A percentile compares a stretch with the other conserved stretches of the same genome.
Evolutionary conservation across 257 asterid species (phyloP).

Genomic region (Forsythia viridissima): DNA sequence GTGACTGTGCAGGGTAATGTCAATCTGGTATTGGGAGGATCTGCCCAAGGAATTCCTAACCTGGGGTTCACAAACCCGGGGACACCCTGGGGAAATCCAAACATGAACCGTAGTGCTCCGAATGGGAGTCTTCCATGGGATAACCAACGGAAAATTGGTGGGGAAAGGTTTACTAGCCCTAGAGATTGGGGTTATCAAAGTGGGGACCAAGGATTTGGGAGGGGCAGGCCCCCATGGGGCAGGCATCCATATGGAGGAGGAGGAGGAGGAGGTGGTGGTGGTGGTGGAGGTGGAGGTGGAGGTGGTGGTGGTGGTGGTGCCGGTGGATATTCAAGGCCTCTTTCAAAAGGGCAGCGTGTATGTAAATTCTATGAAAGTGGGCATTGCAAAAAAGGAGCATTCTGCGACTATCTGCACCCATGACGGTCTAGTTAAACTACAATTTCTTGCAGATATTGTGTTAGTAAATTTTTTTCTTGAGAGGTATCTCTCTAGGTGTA

Average conservation of each 20-base stretch:
- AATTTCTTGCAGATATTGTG: conserved; percentile 20
- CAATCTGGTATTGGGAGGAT: conserved; percentile 69
- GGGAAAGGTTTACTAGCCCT: conserved; percentile 68
- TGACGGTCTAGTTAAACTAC: conserved; percentile 30
- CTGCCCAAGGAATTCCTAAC: conserved; percentile 59
- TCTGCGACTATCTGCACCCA: conserved; percentile 83
- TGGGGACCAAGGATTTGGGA: conserved; percentile 50
- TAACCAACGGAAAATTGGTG: conserved; percentile 62
- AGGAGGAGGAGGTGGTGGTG: not conserved
- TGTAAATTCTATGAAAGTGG: conserved; percentile 92
- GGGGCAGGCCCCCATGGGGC: conserved; percentile 71
- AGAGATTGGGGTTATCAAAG: conserved; percentile 73
- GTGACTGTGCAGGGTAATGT: conserved; percentile 68
- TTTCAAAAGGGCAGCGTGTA: conserved; percentile 74
- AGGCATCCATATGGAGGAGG: conserved; percentile 60
- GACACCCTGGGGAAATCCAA: conserved; percentile 57
- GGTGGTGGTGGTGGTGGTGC: conserved; percentile 21
- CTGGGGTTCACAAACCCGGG: conserved; percentile 47
- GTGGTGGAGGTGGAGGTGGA: conserved; percentile 28
- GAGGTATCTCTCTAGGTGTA: conserved; percentile 18
- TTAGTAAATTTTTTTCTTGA: conserved; percentile 31
- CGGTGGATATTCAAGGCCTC: conserved; percentile 68
- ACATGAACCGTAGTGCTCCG: conserved; percentile 44
- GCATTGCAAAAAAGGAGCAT: conserved; percentile 89
- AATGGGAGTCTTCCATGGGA: conserved; percentile 63